phyloP scores from a whole-genome alignment of 1,284 basidiomycete genomes.

The Takashimella koratensis region DNA sequence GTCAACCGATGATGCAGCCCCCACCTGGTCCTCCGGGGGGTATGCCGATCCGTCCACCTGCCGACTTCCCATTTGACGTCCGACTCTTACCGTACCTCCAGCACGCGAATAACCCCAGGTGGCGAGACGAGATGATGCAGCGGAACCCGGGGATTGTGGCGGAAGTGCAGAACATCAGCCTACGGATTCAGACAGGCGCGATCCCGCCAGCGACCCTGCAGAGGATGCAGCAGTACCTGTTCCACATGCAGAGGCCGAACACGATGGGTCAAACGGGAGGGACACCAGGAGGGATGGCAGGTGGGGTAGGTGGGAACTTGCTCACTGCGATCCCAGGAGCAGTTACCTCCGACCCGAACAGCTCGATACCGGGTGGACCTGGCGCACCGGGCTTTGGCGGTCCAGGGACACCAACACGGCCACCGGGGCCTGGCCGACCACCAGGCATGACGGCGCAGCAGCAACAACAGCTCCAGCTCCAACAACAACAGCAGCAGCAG shows the following conservation, averaged over 20 bases:
- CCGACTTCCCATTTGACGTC: constrained; percentile 43
- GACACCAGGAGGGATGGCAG: background rate
- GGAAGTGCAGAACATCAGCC: constrained; percentile 19
- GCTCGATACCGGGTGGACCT: background rate
- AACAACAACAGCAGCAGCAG: constrained; percentile 3
- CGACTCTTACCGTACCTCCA: constrained; percentile 28
- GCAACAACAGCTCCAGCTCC: constrained; percentile 6
- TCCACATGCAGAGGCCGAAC: constrained; percentile 15
- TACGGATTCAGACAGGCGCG: constrained; percentile 19
- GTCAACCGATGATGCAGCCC: constrained; percentile 1
- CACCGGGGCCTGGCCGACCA: constrained; percentile 2
- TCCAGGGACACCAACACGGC: background rate
- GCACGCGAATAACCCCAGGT: constrained; percentile 25
- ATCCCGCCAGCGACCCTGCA: constrained; percentile 32
- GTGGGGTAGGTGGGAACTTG: background rate
- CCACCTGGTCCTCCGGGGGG: constrained; percentile 14
- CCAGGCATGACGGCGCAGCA: constrained; percentile 7
- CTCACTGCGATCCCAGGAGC: background rate
- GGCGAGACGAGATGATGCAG: constrained; percentile 31
- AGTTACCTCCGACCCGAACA: background rate
- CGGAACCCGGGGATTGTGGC: constrained; percentile 25
- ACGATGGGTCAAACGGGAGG: background rate
- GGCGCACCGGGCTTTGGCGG: background rate
- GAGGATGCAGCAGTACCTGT: constrained; percentile 36
- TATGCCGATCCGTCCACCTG: constrained; percentile 3